Conservation (phyloP, 1,284 basidiomycete genomes). For the Moesziomyces parantarcticus region DNA sequence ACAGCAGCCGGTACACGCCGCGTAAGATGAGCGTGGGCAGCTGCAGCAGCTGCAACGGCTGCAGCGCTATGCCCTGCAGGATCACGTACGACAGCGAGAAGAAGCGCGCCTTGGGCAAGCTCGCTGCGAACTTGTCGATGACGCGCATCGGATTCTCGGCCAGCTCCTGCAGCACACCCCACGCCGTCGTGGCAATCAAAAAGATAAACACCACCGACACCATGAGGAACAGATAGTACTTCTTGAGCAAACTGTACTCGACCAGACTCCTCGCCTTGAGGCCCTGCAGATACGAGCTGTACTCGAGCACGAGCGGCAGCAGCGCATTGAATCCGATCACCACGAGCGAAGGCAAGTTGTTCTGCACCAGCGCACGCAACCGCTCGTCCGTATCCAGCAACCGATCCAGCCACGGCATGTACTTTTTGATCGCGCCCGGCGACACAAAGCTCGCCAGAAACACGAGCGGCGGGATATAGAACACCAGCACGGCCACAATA, state of each 20-base stretch:
- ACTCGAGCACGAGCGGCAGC: slow-evolving; percentile 88
- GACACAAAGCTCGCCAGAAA: slow-evolving; percentile 85
- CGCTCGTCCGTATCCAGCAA: slow-evolving; percentile 83
- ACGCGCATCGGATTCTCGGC: slow-evolving; percentile 62
- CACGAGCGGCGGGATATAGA: slow-evolving; percentile 64
- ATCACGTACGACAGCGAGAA: slow-evolving; percentile 97
- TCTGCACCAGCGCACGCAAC: slow-evolving; percentile 87
- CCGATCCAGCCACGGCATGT: slow-evolving; percentile 80
- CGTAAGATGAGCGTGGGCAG: slow-evolving; percentile 59
- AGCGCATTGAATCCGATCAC: slow-evolving; percentile 89
- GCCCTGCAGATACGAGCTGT: slow-evolving; percentile 84
- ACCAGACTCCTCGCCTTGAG: slow-evolving; percentile 88
- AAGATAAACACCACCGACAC: slow-evolving; percentile 97
- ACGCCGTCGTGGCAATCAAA: slow-evolving; percentile 87
- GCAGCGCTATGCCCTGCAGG: slow-evolving; percentile 89
- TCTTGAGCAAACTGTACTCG: slow-evolving; percentile 90
- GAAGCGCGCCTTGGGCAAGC: slow-evolving; percentile 72
- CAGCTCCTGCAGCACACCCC: slow-evolving; percentile 74
- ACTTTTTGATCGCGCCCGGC: slow-evolving; percentile 89
- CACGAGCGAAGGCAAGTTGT: slow-evolving; percentile 87
- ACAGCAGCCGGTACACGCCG: slow-evolving; percentile 47
- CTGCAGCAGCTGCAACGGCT: slow-evolving; percentile 84
- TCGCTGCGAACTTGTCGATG: slow-evolving; percentile 63
- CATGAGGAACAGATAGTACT: slow-evolving; percentile 84
- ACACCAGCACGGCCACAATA: slow-evolving; percentile 75